Conservation (phyloP, 169 alveolate species). For the Babesia bigemina region DNA sequence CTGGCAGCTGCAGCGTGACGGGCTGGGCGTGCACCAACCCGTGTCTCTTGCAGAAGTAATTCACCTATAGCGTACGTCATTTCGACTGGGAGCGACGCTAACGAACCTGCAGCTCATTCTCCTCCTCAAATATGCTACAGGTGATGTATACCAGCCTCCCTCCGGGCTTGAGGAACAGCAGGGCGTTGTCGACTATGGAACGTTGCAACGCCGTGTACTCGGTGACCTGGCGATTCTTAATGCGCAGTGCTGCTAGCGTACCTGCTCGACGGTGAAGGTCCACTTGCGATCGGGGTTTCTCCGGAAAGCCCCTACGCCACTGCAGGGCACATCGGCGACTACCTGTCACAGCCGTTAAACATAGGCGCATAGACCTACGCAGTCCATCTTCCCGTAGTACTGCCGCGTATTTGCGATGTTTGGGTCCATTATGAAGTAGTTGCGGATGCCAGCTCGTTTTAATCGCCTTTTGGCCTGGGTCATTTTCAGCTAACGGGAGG, state of each 20-base stretch:
- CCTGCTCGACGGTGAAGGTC: conserved; percentile 78
- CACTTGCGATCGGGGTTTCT: conserved; percentile 92
- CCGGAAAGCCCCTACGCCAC: conserved; percentile 92
- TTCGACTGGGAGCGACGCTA: neutral
- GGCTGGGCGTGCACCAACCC: conserved; percentile 79
- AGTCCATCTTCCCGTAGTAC: conserved; percentile 85
- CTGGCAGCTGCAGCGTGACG: conserved; percentile 86
- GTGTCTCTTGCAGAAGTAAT: conserved; percentile 76
- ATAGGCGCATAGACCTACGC: conserved; percentile 71
- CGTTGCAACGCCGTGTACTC: conserved; percentile 72
- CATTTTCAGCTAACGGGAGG: conserved; percentile 1
- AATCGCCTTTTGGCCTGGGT: conserved; percentile 87
- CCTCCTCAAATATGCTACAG: conserved; percentile 87
- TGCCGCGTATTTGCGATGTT: conserved; percentile 64
- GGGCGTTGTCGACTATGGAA: conserved; percentile 77
- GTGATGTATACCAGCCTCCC: conserved; percentile 91
- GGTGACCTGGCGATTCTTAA: conserved; percentile 4
- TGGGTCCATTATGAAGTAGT: conserved; percentile 80
- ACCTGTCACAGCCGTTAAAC: conserved; percentile 51
- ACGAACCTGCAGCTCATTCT: conserved; percentile 77
- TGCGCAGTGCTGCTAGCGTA: conserved; percentile 2
- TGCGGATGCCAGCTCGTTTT: conserved; percentile 90
- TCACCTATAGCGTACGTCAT: neutral
- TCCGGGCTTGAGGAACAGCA: conserved; percentile 75
- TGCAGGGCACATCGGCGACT: conserved; percentile 92